phyloP scores from a whole-genome alignment of 139 green algal genomes.

The Coccomyxa sp. region DNA sequence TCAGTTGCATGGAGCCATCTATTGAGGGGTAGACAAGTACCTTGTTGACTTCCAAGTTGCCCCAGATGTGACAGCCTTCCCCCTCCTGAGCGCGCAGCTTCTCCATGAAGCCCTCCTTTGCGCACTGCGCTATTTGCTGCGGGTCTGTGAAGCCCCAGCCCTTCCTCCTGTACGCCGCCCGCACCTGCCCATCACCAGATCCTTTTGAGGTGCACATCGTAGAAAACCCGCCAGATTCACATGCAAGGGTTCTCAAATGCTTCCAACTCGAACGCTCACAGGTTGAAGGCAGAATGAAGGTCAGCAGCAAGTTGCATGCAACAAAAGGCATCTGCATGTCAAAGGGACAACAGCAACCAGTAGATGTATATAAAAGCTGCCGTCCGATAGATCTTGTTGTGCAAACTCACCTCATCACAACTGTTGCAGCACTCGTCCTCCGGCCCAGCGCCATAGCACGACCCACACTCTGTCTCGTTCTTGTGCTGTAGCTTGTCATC shows the following conservation, averaged over 20 bases:
- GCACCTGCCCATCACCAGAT: slow-evolving; percentile 46
- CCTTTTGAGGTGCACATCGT: background rate
- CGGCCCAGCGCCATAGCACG: slow-evolving; percentile 85
- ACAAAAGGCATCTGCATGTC: too few species aligned
- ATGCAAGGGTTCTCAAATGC: background rate
- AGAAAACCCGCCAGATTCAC: background rate
- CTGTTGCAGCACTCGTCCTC: slow-evolving; percentile 87
- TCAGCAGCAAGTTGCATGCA: too few species aligned
- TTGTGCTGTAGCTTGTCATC: slow-evolving; percentile 14
- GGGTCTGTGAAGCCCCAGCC: slow-evolving; percentile 69
- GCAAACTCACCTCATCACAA: slow-evolving; percentile 75
- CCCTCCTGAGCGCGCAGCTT: slow-evolving; percentile 72
- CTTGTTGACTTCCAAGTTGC: slow-evolving; percentile 79
- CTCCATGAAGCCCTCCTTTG: slow-evolving; percentile 66
- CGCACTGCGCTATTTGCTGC: slow-evolving; percentile 78
- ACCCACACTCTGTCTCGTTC: slow-evolving; percentile 58
- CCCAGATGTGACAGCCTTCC: slow-evolving; percentile 93
- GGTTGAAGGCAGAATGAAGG: too few species aligned
- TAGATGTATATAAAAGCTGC: too few species aligned
- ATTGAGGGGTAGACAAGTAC: slow-evolving; percentile 9
- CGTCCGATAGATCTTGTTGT: too few species aligned
- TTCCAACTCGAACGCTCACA: background rate
- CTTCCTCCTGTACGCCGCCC: slow-evolving; percentile 66
- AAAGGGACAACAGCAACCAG: too few species aligned
- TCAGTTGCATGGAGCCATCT: too few species aligned